Percentiles rank a stretch among this genome's conserved stretches.
phyloP scores from a whole-genome alignment of 192 early-diverging fungal genomes.

The Coemansia erecta region DNA sequence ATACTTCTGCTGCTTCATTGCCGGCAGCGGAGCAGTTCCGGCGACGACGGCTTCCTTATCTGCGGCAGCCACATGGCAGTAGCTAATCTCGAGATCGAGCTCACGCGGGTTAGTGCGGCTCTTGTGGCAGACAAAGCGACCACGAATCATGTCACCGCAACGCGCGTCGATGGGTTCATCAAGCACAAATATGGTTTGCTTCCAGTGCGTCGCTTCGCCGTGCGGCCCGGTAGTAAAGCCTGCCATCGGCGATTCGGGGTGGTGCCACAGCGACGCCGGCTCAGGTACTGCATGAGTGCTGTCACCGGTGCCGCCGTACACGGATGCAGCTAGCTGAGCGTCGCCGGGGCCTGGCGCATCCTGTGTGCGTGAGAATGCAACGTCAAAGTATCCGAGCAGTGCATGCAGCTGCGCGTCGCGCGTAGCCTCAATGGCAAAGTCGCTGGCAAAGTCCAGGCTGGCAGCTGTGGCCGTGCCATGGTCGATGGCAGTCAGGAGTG shows the following conservation, averaged over 20 bases:
- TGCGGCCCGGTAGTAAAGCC: slow-evolving; percentile 73
- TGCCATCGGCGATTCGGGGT: slow-evolving; percentile 32
- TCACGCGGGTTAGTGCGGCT: slow-evolving; percentile 66
- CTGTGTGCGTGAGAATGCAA: slow-evolving; percentile 65
- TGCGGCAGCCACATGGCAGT: slow-evolving; percentile 29
- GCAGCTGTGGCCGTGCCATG: slow-evolving; percentile 65
- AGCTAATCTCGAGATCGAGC: slow-evolving; percentile 63
- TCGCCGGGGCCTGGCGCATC: slow-evolving; percentile 28
- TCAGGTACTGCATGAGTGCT: slow-evolving; percentile 7
- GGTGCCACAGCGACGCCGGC: slow-evolving; percentile 30
- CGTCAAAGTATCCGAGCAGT: slow-evolving; percentile 93
- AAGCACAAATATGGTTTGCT: slow-evolving; percentile 86
- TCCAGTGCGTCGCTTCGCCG: slow-evolving; percentile 93
- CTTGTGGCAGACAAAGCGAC: slow-evolving; percentile 67
- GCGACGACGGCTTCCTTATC: neutral
- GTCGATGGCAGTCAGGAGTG: slow-evolving; percentile 69
- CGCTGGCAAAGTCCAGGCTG: slow-evolving; percentile 69
- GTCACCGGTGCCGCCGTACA: slow-evolving; percentile 7
- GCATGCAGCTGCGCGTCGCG: slow-evolving; percentile 69
- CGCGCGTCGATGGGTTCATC: slow-evolving; percentile 59
- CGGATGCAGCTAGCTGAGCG: slow-evolving; percentile 22
- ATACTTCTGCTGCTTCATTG: slow-evolving; percentile 23
- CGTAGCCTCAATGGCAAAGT: slow-evolving; percentile 65
- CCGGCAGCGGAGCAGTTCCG: neutral
- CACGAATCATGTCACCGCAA: slow-evolving; percentile 53